Evolutionary conservation across 2,329 filamentous ascomycete genomes (phyloP).

Genomic region (Pseudogymnoascus sp.): DNA sequence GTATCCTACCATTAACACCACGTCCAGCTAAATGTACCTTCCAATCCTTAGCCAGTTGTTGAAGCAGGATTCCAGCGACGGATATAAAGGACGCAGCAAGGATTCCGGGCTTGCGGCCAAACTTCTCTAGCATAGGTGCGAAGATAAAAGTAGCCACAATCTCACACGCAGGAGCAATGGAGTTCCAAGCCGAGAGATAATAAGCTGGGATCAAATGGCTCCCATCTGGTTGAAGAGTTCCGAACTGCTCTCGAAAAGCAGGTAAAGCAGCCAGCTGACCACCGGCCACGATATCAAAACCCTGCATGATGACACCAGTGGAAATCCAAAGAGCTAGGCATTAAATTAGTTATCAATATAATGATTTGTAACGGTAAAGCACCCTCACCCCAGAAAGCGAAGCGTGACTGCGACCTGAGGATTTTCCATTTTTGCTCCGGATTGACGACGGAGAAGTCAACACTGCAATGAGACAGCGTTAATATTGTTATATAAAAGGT

Average conservation of each 20-base stretch:
- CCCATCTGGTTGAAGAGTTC: constrained; percentile 21
- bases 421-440: constrained; percentile 27
- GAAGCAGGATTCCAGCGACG: constrained; percentile 26
- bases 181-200: constrained; percentile 27
- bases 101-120: constrained; percentile 28
- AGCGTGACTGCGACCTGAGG: constrained; percentile 22
- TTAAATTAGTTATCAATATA: background rate
- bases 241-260: constrained; percentile 19
- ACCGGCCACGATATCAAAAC: constrained; percentile 19
- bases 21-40: constrained; percentile 26
- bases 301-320: constrained; percentile 28
- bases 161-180: constrained; percentile 27
- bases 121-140: constrained; percentile 29
- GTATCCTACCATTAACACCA: constrained; percentile 21
- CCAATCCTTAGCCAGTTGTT: constrained; percentile 27
- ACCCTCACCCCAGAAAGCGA: constrained; percentile 25
- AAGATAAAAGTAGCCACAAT: constrained; percentile 24
- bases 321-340: constrained; percentile 25
- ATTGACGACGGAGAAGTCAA: constrained; percentile 24
- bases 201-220: constrained; percentile 27
- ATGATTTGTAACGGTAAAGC: background rate
- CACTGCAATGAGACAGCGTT: constrained; percentile 10
- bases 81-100: constrained; percentile 24
- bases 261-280: constrained; percentile 26
- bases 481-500: background rate